Base-by-base conservation (phyloP, 192 early-diverging fungal species). In the Endogone sp. region DNA sequence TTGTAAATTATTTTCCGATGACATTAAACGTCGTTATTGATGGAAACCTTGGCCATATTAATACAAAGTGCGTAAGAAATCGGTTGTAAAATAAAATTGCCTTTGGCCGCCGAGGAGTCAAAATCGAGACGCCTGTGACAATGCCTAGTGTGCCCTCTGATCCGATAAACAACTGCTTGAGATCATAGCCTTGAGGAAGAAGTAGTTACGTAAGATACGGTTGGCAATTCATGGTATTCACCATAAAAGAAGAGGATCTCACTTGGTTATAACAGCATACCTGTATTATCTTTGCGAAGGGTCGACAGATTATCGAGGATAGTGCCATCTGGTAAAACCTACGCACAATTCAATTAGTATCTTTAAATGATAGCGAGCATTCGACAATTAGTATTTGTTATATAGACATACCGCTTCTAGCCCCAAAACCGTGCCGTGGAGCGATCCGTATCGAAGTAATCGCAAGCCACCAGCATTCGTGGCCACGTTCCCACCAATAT, bases 81-180 rank as follows among this genome's bases (percentile, higher is more conserved):
- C 57, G 32, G 21, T 49, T 21, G 11, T 21, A 16, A 24, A 6
- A 3, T 68, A 55, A 73, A 32, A 26, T 55, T 73, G 76, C 86
- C 24, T 82, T 86, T 4, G 95, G 85, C 22, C 87, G 81, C 37
- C 81, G 86, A 22, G 98, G 95, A 8, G 95, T 88, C 10, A 90
- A 71, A 60, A 99, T 92, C 0, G 96, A 95, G 16, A 98, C 94
- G 56, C 89, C 93, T 0, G 98, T 98, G 65, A 99, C 89, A 55
- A 99, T 84, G 3, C 98, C 98, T 68, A 99, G 82, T 3, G 95
- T 95, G 29, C 98, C 98, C 76, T 99, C 98, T 8, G 94, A 90
- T 9, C 98, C 98, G 69, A 99, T 97, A 72, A 99, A 98, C 27
- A 99, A 86, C 78, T 99, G 98, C 84, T 99, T 99, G 55, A 99